Evolutionary conservation across 768 basidiomycete genomes (phyloP).

Genomic region (Omphalotus guepiniiformis): DNA sequence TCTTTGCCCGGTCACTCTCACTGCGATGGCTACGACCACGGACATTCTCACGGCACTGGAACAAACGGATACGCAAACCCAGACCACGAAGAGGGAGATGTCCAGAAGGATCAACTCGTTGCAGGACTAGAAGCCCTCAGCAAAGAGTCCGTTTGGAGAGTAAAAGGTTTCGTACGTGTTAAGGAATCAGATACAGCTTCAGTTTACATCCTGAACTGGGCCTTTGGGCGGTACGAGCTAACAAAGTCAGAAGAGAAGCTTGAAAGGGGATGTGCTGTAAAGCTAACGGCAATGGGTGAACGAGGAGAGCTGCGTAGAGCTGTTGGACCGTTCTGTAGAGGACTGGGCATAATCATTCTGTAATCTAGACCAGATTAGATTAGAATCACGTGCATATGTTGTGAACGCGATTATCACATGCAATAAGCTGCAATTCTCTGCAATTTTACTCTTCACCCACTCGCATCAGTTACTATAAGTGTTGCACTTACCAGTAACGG

Average conservation of each 20-base stretch:
- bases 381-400: background rate
- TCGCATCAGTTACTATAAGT: background rate
- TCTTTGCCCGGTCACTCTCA: conserved; percentile 14
- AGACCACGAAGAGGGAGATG: conserved; percentile 22
- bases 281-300: conserved; percentile 90
- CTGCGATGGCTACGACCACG: conserved; percentile 9
- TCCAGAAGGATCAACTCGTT: conserved; percentile 31
- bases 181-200: conserved; percentile 20
- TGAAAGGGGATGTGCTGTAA: conserved; percentile 35
- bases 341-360: background rate
- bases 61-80: conserved; percentile 16
- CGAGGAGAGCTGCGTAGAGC: conserved; percentile 69
- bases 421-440: background rate
- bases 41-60: conserved; percentile 3
- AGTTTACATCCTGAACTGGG: conserved; percentile 80
- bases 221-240: conserved; percentile 82
- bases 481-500: background rate
- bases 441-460: background rate
- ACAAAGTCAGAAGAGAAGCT: conserved; percentile 15
- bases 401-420: conserved; percentile 9
- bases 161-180: conserved; percentile 82
- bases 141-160: conserved; percentile 72
- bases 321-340: conserved; percentile 48
- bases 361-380: background rate
- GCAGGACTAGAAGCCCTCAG: conserved; percentile 48